Evolutionary conservation across 2,329 filamentous ascomycete genomes (phyloP), one percentile per base, ranked within the genome.

Genomic region (Leptographium radiaticola): DNA sequence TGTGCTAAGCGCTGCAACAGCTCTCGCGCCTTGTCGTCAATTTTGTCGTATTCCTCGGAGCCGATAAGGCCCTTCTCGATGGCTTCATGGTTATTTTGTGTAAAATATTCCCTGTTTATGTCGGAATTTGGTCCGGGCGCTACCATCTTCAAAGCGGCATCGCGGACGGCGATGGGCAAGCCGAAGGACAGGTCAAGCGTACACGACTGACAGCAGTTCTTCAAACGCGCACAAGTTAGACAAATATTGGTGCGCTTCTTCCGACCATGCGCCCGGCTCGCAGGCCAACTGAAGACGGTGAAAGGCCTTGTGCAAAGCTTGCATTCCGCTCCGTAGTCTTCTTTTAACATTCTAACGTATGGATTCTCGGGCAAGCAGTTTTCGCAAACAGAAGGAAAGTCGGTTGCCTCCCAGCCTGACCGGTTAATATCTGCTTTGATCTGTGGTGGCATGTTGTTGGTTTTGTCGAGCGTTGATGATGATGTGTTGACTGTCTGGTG

Each of bases 161-260:
- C 93, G 65, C 93, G 83, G 55, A 98, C 87, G 15, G 90, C 87
- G 64, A 98, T 95, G 12, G 93, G 93, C 33, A 98, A 75, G 30
- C 93, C 94, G 65, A 97, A 98, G 13, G 88, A 91, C 56, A 98
- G 73, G 76, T 98, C 93, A 52, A 98, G 84, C 89, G 97, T 97
- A 74, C 93, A 98, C 71, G 86, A 91, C 73, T 98, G 93, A 66
- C 93, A 98, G 74, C 93, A 97, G 73, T 98, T 98, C 72, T 98
- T 98, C 60, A 97, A 77, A 46, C 93, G 86, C 25, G 93, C 91
- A 74, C 93, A 98, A 43, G 93, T 98, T 30, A 98, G 76, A 69
- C 93, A 98, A 63, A 97, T 94, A 63, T 88, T 95, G 53, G 91
- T 97, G 60, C 87, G 84, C 71, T 94, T 95, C 68, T 91, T 90